Conservation (phyloP, 169 alveolate genomes). For the Eimeria zaria region DNA sequence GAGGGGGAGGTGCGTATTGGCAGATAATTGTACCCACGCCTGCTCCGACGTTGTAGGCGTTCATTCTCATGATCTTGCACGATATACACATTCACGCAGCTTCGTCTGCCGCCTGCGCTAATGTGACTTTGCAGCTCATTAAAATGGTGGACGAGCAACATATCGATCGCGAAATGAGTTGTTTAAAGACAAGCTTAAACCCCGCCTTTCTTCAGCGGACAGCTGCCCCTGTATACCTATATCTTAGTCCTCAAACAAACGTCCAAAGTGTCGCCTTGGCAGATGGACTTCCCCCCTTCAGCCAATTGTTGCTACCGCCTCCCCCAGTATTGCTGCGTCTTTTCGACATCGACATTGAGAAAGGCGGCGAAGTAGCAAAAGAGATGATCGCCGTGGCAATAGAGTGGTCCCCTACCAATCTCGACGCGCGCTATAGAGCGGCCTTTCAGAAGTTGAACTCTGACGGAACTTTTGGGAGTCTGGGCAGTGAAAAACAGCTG, state of each 20-base stretch:
- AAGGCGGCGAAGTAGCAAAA: slow-evolving; percentile 48
- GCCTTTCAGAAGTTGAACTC: slow-evolving; percentile 16
- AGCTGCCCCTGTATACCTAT: slow-evolving; percentile 52
- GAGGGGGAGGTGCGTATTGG: slow-evolving; percentile 66
- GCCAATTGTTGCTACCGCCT: slow-evolving; percentile 47
- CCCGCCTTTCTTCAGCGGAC: slow-evolving; percentile 79
- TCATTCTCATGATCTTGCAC: not conserved
- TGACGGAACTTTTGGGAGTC: not conserved
- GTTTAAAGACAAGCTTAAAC: slow-evolving; percentile 51
- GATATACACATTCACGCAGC: not conserved
- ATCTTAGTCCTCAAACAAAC: slow-evolving; percentile 24
- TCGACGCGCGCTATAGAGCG: slow-evolving; percentile 57
- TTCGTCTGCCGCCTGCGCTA: not conserved
- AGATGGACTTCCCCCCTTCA: slow-evolving; percentile 25
- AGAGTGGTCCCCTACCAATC: slow-evolving; percentile 77
- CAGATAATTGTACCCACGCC: not conserved
- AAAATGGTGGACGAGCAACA: slow-evolving; percentile 51
- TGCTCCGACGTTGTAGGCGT: not conserved
- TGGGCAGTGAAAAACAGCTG: slow-evolving; percentile 22
- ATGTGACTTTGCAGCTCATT: slow-evolving; percentile 21
- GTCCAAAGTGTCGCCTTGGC: slow-evolving; percentile 6
- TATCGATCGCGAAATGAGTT: slow-evolving; percentile 60
- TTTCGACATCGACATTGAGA: slow-evolving; percentile 76
- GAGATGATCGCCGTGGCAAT: slow-evolving; percentile 45
- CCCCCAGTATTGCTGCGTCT: slow-evolving; percentile 71